phyloP scores from a whole-genome alignment of 805 yeast species.

The Lachancea mirantina region DNA sequence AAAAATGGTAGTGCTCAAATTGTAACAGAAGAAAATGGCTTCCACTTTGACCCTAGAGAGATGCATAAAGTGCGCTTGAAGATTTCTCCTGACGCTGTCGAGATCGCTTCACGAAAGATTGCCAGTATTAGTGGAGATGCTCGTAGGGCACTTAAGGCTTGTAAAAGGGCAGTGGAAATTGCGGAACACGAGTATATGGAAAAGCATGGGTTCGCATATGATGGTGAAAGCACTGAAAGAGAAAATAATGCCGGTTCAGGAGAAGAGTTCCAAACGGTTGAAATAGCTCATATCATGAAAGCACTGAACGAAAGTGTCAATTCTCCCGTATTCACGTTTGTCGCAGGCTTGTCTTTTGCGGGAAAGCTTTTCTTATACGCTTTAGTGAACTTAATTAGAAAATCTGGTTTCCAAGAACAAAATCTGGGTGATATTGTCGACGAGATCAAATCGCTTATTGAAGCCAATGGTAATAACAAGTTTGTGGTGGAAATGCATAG shows the following conservation, averaged over 20 bases:
- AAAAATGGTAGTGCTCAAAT: slow-evolving; percentile 35
- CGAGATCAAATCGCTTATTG: slow-evolving; percentile 54
- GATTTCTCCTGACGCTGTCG: slow-evolving; percentile 66
- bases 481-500: slow-evolving; percentile 28
- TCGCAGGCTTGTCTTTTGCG: slow-evolving; percentile 55
- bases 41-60: slow-evolving; percentile 4
- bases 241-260: slow-evolving; percentile 18
- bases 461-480: slow-evolving; percentile 32
- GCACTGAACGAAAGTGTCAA: slow-evolving; percentile 75
- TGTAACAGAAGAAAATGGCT: slow-evolving; percentile 14
- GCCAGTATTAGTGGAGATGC: slow-evolving; percentile 98
- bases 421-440: slow-evolving; percentile 71
- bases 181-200: slow-evolving; percentile 59
- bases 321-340: slow-evolving; percentile 59
- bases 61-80: slow-evolving; percentile 28
- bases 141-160: slow-evolving; percentile 79
- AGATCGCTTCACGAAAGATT: slow-evolving; percentile 86
- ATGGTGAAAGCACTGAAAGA: slow-evolving; percentile 19
- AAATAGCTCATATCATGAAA: slow-evolving; percentile 64
- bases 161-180: slow-evolving; percentile 82
- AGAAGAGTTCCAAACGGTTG: slow-evolving; percentile 46
- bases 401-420: slow-evolving; percentile 66
- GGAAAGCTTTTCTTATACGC: slow-evolving; percentile 70
- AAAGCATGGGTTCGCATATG: slow-evolving; percentile 29
- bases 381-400: slow-evolving; percentile 51